Conservation (phyloP, 257 asterid species). For the Nicotiana otophora region DNA sequence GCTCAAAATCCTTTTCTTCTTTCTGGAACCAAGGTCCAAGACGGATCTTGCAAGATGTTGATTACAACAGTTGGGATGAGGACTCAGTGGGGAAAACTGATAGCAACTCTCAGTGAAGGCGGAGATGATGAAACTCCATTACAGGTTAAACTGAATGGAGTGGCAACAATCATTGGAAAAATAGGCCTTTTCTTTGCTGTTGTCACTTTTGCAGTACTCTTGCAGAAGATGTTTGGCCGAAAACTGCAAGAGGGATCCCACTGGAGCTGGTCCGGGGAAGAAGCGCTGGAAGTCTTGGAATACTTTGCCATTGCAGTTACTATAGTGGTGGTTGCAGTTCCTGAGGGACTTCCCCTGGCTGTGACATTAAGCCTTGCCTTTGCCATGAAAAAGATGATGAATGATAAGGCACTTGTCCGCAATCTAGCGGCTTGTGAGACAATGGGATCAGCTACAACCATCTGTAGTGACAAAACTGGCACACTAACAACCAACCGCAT, state of each 20-base stretch:
- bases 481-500: constrained; percentile 20
- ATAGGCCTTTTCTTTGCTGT: constrained; percentile 20
- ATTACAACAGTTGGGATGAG: constrained; percentile 22
- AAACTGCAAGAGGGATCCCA: constrained; percentile 14
- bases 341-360: constrained; percentile 21
- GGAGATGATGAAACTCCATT: constrained; percentile 19
- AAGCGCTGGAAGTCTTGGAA: constrained; percentile 15
- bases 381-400: constrained; percentile 24
- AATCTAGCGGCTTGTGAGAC: constrained; percentile 21
- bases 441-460: constrained; percentile 22
- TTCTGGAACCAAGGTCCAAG: constrained; percentile 20
- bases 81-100: constrained; percentile 20
- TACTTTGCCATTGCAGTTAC: constrained; percentile 19
- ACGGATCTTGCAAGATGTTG: constrained; percentile 17
- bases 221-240: constrained; percentile 8
- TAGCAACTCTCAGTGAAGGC: constrained; percentile 18
- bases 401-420: constrained; percentile 22
- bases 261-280: constrained; percentile 18
- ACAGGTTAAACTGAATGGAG: constrained; percentile 19
- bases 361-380: constrained; percentile 20
- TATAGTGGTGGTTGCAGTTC: constrained; percentile 19
- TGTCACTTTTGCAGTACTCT: constrained; percentile 11
- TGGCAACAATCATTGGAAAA: constrained; percentile 17
- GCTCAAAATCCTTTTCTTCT: constrained; percentile 19
- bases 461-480: constrained; percentile 21